Percentiles rank a stretch among this genome's conserved stretches.
These are phyloP conservation scores for Eimeria tenella DNA, from an alignment of 169 alveolate genomes.

Conservation along the genomic window DNA sequence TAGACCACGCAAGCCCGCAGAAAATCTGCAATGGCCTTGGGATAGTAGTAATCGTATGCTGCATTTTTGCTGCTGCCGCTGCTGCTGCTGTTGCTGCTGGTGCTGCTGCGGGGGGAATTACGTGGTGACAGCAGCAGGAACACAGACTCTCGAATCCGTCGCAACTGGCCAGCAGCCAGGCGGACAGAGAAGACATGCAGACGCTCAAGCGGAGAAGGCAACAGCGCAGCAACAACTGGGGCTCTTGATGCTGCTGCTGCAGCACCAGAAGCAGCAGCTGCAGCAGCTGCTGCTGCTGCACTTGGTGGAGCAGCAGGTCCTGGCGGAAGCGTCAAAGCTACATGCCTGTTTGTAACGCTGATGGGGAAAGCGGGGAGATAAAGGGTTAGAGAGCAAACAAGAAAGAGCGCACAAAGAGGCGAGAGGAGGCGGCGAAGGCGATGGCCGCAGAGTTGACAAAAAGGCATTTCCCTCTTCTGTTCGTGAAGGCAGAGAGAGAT, in stretches of 20 bases:
- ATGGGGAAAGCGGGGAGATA: neutral
- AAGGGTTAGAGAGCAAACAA: neutral
- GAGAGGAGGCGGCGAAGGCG: neutral
- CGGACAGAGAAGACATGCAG: slow-evolving; percentile 22
- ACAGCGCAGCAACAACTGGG: neutral
- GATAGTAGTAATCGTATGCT: neutral
- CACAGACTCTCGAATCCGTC: neutral
- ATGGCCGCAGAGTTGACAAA: neutral
- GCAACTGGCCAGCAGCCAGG: slow-evolving; percentile 6
- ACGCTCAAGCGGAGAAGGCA: neutral
- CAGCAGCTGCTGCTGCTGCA: neutral
- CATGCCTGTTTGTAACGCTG: neutral
- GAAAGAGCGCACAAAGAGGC: neutral
- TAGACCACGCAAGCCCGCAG: neutral
- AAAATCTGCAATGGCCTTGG: neutral
- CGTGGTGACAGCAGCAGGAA: neutral
- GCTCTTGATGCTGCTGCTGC: neutral
- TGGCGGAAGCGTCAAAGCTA: neutral
- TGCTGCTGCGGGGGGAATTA: neutral
- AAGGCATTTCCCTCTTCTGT: neutral
- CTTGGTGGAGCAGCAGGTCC: neutral
- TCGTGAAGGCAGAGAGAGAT: neutral
- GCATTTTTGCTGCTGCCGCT: neutral
- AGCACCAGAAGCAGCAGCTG: neutral
- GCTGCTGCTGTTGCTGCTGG: slow-evolving; percentile 39